Evolutionary conservation across 2,329 filamentous ascomycete genomes (phyloP), one percentile per base, ranked within the genome.

Genomic region (Cryphonectria japonica): DNA sequence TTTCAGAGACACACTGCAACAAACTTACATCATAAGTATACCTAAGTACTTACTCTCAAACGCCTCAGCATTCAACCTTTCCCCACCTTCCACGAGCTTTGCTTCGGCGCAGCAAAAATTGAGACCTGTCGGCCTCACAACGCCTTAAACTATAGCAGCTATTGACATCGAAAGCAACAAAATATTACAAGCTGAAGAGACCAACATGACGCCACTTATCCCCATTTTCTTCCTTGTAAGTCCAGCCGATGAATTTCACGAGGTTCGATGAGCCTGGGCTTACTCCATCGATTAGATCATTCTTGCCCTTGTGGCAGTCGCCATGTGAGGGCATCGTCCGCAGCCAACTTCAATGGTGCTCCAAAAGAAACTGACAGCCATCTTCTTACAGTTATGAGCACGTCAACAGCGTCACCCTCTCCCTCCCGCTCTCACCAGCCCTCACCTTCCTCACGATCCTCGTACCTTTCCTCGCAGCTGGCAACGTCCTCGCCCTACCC

Each of bases 401-500:
- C 74, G 75, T 83, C 75, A 79, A 80, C 73, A 78, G 76, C 70
- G 71, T 77, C 22, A 77, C 76, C 66, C 80, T 85, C 57, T 83
- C 82, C 34, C 81, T 85, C 8, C 82, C 82, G 39, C 74, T 84
- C 67, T 77, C 81, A 1, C 75, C 80, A 0, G 70, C 62, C 62
- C 67, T 82, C 11, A 82, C 83, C 37, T 74, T 83, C 68, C 70
- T 82, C 19, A 77, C 80, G 26, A 78, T 81, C 64, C 71, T 85
- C 61, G 80, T 85, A 2, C 83, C 84, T 54, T 73, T 84, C n/a
- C 26, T 79, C 69, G 78, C 80, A 46, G 78, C 79, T 46, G 66
- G 80, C 66, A 83, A 83, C 57, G 78, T 81, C 57, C 74, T 79
- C 69, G 76, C 78, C 68, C 78, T 82, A 34, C 80, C 80, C 3